Base-by-base conservation (phyloP, 371 early-diverging fungal genomes). In the Mortierella sp. region DNA sequence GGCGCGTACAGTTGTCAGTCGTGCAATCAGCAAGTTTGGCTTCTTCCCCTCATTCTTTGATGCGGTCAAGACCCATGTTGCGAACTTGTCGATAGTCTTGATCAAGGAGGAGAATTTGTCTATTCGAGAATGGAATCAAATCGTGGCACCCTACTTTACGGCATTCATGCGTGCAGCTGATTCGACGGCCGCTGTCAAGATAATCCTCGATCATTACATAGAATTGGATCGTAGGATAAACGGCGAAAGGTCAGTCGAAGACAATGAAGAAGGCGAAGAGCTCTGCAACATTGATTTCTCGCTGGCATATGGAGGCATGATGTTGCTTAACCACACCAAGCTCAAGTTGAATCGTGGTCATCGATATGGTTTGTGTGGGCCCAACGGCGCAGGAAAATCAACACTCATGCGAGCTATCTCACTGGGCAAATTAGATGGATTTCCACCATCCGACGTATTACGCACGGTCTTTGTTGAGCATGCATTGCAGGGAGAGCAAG, bases 301-400 rank as follows among this genome's bases (percentile, higher is more conserved):
- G 19, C 85, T 95, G 75, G 94, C 94, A 21, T 94, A 94, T 83
- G 94, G 95, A 80, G 93, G 91, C 64, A 93, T 92, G 92, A 92
- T 94, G 86, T 83, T 94, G 68, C 85, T 95, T 57, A 94, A 93
- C 86, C 89, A 92, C 77, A 92, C 94, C 60, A 83, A 87, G 68
- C 88, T 95, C 67, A 90, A 88, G 76, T 87, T 94, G 43, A 91
- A 90, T 84, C 89, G 93, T 69, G 96, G 96, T 69, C 90, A 89
- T 74, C 91, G 93, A 58, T 95, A 95, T 86, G 96, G 94, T 71
- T 86, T 95, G 40, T 94, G 94, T 86, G 96, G 96, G 64, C 88
- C 88, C 59, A 97, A 96, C 86, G 97, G 96, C 58, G 90, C 93
- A 73, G 97, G 97, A 75, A 97, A 97, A 78, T 91, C 94, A 36